Conservation (phyloP, 345 rosid genomes). For the Mallotus nudiflorus region DNA sequence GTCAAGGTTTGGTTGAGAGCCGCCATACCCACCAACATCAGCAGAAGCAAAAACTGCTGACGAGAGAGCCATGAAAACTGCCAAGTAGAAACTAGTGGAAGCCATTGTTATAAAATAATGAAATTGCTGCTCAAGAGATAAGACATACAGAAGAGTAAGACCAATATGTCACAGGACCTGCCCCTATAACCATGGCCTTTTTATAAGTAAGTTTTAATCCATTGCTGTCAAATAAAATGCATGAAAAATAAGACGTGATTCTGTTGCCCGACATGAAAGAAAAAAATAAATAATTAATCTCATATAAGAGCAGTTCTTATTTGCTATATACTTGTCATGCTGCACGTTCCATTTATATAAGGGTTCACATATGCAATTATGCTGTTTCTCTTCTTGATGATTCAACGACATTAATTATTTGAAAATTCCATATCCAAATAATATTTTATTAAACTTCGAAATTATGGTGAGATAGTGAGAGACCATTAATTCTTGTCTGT, state of each 20-base stretch:
- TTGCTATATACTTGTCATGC: neutral
- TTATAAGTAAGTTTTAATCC: neutral
- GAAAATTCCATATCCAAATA: neutral
- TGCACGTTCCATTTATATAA: neutral
- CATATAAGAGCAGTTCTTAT: neutral
- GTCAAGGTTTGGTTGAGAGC: neutral
- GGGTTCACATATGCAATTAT: neutral
- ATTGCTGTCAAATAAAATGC: neutral
- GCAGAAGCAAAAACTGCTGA: slow-evolving; percentile 9
- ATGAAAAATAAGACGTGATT: neutral
- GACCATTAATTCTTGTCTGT: no score
- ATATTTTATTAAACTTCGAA: no score
- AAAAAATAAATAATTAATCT: no score
- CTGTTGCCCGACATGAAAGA: neutral
- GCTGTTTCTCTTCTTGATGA: neutral
- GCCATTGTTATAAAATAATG: neutral
- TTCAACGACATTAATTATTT: neutral
- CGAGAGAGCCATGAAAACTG: neutral
- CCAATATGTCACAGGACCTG: neutral
- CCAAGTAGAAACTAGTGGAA: neutral
- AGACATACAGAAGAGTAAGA: neutral
- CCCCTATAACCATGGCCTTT: neutral
- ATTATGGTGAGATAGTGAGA: no score
- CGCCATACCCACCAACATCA: neutral
- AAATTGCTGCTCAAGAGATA: neutral